Conservation (phyloP, 78 protist species). For the Dictyostelium citrinum region DNA sequence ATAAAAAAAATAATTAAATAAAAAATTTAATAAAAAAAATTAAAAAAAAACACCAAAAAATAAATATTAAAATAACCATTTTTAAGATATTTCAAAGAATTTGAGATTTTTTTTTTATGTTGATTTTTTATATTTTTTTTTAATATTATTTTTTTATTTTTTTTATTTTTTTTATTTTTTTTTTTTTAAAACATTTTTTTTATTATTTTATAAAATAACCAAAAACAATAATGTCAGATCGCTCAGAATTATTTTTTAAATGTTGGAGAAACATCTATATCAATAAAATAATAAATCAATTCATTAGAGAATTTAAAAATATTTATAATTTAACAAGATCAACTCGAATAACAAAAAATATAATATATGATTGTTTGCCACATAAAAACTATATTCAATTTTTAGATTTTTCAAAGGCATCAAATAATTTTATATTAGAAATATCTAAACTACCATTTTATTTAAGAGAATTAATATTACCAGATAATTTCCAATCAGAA, state of each 20-base stretch:
- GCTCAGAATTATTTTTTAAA: not conserved
- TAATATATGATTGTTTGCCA: not conserved
- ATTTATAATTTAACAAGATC: not conserved
- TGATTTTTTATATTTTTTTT: too few relatives aligned
- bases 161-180: too few relatives aligned
- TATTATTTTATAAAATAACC: too few relatives aligned
- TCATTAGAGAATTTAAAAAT: not conserved
- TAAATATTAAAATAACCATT: too few relatives aligned
- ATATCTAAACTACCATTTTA: not conserved
- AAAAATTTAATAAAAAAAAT: too few relatives aligned
- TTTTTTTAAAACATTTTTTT: too few relatives aligned
- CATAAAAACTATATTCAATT: not conserved
- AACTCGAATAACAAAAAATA: not conserved
- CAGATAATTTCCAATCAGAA: not conserved
- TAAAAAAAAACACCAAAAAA: too few relatives aligned
- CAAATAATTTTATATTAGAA: not conserved
- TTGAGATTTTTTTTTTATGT: too few relatives aligned
- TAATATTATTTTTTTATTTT: too few relatives aligned
- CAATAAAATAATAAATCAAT: not conserved
- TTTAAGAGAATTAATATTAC: not conserved
- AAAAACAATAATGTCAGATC: not conserved
- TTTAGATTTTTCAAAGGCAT: not conserved
- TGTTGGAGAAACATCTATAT: not conserved
- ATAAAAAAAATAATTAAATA: too few relatives aligned
- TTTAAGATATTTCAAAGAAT: too few relatives aligned